Evolutionary conservation across 1,139 yeast species (phyloP), one percentile per base, ranked within the genome.

Genomic region (Magnusiomyces suaveolens): DNA sequence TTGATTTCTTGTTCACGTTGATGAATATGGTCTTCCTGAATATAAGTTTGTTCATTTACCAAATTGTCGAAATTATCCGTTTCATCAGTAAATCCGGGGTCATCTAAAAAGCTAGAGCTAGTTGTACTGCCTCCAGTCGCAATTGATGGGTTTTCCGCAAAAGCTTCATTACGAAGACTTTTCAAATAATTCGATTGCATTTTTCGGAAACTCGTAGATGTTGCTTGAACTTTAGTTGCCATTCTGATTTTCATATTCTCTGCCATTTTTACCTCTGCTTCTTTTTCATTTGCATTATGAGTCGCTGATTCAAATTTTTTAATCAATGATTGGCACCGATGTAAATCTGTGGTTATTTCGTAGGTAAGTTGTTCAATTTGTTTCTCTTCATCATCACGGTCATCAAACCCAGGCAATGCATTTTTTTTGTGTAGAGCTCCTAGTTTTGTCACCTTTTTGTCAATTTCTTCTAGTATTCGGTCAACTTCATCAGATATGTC

Each of bases 1-100:
- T 86, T 84, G 51, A 94, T 92, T 65, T 92, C 98, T 54, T 81
- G 79, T 66, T 92, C 98, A 56, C 98, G 76, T 61, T 85, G 89
- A 18, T 43, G 52, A 2, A 43, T 47, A n/a, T 54, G 43, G 25
- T 54, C 26, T 51, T 53, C 52, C 58, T 63, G 36, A 49, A 59
- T 43, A 59, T 43, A 43, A 46, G 56, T 23, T 56, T 43, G 46
- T 24, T 48, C 53, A 24, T 52, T 36, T 16, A 48, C 20, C 24
- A 24, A 38, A 16, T 24, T 48, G 29, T 48, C 51, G 10, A 38
- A 24, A 16, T 36, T 39, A 26, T 46, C 39, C 4, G 20, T 29
- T 29, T 29, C 36, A 29, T 29, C 36, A 29, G 36, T 29, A 29
- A 29, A 29, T 12, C 36, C 36, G 18, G 43, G 20, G 16, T 48